Base-by-base conservation (phyloP, 805 yeast species). In the Starmerella sirachaensis region DNA sequence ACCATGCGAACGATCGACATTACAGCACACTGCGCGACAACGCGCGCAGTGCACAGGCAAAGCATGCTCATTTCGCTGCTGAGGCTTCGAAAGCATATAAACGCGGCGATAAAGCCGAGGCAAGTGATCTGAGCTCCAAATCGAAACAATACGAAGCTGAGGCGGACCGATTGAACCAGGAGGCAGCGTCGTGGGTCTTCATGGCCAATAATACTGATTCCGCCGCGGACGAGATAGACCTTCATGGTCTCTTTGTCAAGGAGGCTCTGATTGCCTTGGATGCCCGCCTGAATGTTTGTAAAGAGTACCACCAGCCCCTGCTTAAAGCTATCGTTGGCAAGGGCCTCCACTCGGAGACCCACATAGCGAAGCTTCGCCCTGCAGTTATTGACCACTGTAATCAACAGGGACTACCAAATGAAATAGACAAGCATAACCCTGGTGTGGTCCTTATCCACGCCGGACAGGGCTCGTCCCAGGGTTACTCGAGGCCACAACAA, bases 221-320 rank as follows among this genome's bases (percentile, higher is more conserved):
- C n/a, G 76, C 70, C 22, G 66, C 68, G 18, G 78, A 83, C 57
- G 97, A 88, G 59, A 84, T 88, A 45, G 97, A 88, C 61, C 65
- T 88, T 37, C 98, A 88, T 58, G 98, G 98, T 0, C 63, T 88
- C 21, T 86, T 68, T 50, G 93, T 88, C 14, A 78, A 76, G 33
- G 98, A 88, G 61, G 95, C 96, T 6, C 72, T 73, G 43, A 78
- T 73, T 54, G 72, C 79, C 35, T 64, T 88, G 47, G 81, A 78
- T 49, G 73, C 70, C 43, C 68, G 97, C 41, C 69, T 88, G 33
- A 74, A 74, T 19, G 61, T 88, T 30, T 41, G 47, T 21, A 21
- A 4, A 22, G 41, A 38, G 36, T 24, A 38, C 22, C 25, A 18
- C 18, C 47, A 43, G 38, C 42, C 47, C 5, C 5, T 38, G 17